Conservation (phyloP, 345 rosid genomes). For the Eucalyptus tenuipes region DNA sequence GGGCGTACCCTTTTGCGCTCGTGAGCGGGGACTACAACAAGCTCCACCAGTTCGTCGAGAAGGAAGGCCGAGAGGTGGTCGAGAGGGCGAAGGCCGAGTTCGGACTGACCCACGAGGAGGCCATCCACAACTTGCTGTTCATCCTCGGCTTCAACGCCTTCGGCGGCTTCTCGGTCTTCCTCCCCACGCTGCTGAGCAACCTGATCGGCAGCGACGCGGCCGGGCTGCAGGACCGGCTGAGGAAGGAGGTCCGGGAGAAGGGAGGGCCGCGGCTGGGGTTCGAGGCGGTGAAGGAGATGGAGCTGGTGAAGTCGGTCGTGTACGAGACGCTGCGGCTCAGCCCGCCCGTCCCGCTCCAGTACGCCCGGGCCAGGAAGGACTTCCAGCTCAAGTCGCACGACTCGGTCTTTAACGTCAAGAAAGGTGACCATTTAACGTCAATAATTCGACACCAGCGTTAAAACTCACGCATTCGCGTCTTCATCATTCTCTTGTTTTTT, state of each 20-base stretch:
- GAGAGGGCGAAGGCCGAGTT: constrained; percentile 33
- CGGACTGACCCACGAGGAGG: constrained; percentile 49
- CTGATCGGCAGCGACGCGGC: constrained; percentile 31
- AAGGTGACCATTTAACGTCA: constrained; percentile 61
- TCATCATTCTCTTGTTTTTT: not conserved
- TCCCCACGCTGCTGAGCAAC: constrained; percentile 23
- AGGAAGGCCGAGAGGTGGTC: constrained; percentile 38
- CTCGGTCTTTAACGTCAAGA: constrained; percentile 40
- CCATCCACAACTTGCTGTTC: constrained; percentile 59
- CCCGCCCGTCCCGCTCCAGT: constrained; percentile 73
- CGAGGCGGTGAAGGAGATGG: constrained; percentile 47
- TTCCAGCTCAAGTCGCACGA: constrained; percentile 58
- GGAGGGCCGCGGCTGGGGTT: constrained; percentile 29
- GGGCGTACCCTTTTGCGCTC: constrained; percentile 48
- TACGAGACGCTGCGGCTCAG: constrained; percentile 58
- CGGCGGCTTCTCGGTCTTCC: constrained; percentile 72
- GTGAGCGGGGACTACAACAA: constrained; percentile 52
- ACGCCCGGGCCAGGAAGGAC: constrained; percentile 71
- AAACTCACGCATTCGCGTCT: not conserved
- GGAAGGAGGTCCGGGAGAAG: constrained; percentile 38
- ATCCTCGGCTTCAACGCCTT: constrained; percentile 69
- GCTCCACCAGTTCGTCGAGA: constrained; percentile 33
- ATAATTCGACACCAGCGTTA: not conserved
- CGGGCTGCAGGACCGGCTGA: constrained; percentile 42
- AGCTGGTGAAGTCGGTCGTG: constrained; percentile 70